Base-by-base conservation (phyloP, 192 early-diverging fungal genomes). In the Coemansia reversa region DNA sequence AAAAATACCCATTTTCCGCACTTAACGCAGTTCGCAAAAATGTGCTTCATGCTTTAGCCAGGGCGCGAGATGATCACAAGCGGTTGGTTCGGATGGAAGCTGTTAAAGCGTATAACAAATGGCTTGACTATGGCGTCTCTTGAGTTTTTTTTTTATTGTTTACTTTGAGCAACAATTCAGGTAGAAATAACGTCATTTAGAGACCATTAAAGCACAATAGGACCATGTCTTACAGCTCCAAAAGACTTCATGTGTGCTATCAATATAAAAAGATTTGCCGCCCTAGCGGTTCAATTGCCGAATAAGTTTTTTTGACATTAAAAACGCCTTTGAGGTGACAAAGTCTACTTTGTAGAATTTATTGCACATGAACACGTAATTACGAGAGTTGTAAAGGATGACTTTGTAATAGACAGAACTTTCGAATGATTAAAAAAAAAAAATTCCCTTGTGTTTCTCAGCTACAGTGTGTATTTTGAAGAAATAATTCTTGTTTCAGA, bases 11-110 rank as follows among this genome's bases (percentile, higher is more conserved):
- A 6, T 89, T 84, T 60, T 65, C 86, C 5, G 75, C 83, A 0
- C 55, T 95, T 19, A 76, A 76, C 25, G 86, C 91, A 0, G 84
- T 87, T 52, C 89, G 89, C 70, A 65, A 66, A 55, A 18, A 78
- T 58, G 61, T 96, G 8, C 62, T 94, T 16, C 74, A 81, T 29
- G 85, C 87, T 24, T 79, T 98, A 30, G 74, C 70, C 4, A 62
- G 55, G 29, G 80, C 87, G 0, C 67, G 95, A 60, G 94, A 97
- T 76, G 97, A 98, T 70, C 88, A 72, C 24, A 96, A 96, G 81
- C 85, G 94, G 29, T 51, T 89, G 20, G 97, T 98, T 16, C 83
- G 97, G 62, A 79, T 83, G 51, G 92, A 94, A 66, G 97, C 94
- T 0, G 93, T 91, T 5, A 89, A 93, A 58, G 90, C 92, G 39